A percentile compares a stretch with the other conserved stretches of the same genome.
Evolutionary conservation across 768 basidiomycete species (phyloP).

Genomic region (Sarcodon sp.): DNA sequence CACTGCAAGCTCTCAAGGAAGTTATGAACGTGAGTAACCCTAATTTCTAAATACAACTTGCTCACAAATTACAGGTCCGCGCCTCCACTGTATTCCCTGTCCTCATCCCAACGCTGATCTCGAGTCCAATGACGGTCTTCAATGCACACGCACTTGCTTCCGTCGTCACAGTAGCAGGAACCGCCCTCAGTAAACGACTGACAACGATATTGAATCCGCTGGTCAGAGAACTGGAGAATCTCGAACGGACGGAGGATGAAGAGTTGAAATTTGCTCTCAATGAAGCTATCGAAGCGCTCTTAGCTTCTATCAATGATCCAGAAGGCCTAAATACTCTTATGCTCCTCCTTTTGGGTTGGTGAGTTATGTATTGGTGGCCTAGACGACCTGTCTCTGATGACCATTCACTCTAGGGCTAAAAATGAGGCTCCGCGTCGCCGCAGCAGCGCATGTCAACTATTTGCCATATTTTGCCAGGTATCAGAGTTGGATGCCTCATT

Average conservation of each 20-base stretch:
- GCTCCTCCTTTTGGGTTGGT: slow-evolving; percentile 85
- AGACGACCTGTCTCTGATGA: not conserved
- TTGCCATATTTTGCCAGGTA: slow-evolving; percentile 73
- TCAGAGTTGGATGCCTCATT: slow-evolving; percentile 71
- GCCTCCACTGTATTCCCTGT: slow-evolving; percentile 95
- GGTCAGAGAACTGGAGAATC: slow-evolving; percentile 63
- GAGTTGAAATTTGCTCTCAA: slow-evolving; percentile 61
- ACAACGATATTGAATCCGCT: slow-evolving; percentile 69
- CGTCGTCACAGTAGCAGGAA: slow-evolving; percentile 88
- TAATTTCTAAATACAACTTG: not conserved
- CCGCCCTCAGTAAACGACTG: slow-evolving; percentile 75
- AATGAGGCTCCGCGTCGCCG: slow-evolving; percentile 57
- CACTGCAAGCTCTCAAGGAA: slow-evolving; percentile 83
- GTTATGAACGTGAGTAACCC: slow-evolving; percentile 71
- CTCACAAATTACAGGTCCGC: slow-evolving; percentile 49
- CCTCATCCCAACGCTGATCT: slow-evolving; percentile 84
- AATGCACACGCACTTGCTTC: slow-evolving; percentile 86
- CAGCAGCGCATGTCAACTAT: slow-evolving; percentile 66
- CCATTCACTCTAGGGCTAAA: slow-evolving; percentile 50
- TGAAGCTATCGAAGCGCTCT: slow-evolving; percentile 61
- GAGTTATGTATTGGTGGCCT: slow-evolving; percentile 12
- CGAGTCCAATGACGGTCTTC: slow-evolving; percentile 87
- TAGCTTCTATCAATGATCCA: slow-evolving; percentile 68
- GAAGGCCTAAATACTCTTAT: slow-evolving; percentile 88
- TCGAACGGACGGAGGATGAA: slow-evolving; percentile 37